phyloP scores from a whole-genome alignment of 2,329 filamentous ascomycete species.

The Claviceps digitariae region DNA sequence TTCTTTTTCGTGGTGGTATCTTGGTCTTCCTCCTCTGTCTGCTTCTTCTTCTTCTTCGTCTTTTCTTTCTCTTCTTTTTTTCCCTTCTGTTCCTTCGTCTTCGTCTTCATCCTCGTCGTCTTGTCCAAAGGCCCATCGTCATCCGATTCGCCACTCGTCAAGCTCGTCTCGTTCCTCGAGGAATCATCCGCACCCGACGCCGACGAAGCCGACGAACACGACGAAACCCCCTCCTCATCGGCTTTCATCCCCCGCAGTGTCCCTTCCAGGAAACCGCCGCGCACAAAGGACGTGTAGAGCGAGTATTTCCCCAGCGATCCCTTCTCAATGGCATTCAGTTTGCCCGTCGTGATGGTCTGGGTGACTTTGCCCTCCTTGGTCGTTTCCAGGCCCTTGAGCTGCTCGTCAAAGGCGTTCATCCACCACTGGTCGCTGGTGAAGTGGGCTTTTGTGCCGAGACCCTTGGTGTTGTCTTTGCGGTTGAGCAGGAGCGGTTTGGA shows the following conservation, averaged over 20 bases:
- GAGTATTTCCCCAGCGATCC: slow-evolving; percentile 43
- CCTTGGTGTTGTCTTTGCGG: slow-evolving; percentile 67
- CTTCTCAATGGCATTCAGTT: slow-evolving; percentile 42
- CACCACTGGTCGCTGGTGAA: slow-evolving; percentile 81
- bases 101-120: slow-evolving; percentile 10
- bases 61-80: neutral
- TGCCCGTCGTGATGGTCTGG: slow-evolving; percentile 40
- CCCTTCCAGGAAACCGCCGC: slow-evolving; percentile 62
- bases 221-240: slow-evolving; percentile 6
- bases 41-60: neutral
- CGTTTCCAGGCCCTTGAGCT: slow-evolving; percentile 65
- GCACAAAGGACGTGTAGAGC: slow-evolving; percentile 75
- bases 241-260: slow-evolving; percentile 35
- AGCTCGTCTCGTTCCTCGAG: slow-evolving; percentile 17
- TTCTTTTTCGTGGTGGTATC: neutral
- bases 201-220: slow-evolving; percentile 7
- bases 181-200: slow-evolving; percentile 10
- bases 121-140: slow-evolving; percentile 13
- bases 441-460: slow-evolving; percentile 63
- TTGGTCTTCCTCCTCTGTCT: neutral
- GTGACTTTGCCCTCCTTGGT: slow-evolving; percentile 40
- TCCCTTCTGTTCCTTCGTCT: neutral
- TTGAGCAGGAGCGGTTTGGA: slow-evolving; percentile 71
- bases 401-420: slow-evolving; percentile 87
- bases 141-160: slow-evolving; percentile 11